These are phyloP conservation scores for Mitragyna speciosa DNA, from an alignment of 257 asterid species.

Conservation along the genomic window DNA sequence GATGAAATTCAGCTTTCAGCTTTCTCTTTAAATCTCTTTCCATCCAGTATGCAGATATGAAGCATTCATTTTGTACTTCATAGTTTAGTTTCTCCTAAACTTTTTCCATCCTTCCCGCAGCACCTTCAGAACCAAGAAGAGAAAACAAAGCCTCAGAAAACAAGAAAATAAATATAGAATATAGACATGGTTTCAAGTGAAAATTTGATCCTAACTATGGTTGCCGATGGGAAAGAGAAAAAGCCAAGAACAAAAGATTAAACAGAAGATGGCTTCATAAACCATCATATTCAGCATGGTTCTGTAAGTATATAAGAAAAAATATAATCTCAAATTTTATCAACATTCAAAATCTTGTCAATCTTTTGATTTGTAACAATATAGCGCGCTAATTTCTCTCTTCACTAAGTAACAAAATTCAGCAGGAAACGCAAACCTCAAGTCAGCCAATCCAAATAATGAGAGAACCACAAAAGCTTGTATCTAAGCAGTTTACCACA, in stretches of 20 bases:
- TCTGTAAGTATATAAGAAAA: not conserved
- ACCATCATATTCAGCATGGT: not conserved
- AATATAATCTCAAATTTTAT: too few species aligned
- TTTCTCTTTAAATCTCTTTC: not conserved
- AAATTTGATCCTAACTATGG: not conserved
- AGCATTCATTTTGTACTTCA: not conserved
- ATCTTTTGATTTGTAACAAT: not conserved
- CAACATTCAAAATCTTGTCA: too few species aligned
- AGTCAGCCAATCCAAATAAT: not conserved
- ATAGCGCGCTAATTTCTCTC: not conserved
- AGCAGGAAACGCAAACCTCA: not conserved
- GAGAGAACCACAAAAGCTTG: not conserved
- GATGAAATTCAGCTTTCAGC: not conserved
- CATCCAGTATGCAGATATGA: not conserved
- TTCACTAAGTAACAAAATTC: not conserved
- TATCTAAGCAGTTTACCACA: too few species aligned
- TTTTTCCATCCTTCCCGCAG: slow-evolving; percentile 61
- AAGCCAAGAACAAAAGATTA: too few species aligned
- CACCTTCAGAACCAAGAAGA: slow-evolving; percentile 45
- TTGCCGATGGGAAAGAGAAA: not conserved
- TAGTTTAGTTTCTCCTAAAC: slow-evolving; percentile 1
- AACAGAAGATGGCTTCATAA: not conserved
- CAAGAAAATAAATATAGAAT: not conserved
- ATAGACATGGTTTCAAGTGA: not conserved
- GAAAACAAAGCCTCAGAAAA: not conserved